Base-by-base conservation (phyloP, 169 alveolate genomes). In the Theileria annulata region DNA sequence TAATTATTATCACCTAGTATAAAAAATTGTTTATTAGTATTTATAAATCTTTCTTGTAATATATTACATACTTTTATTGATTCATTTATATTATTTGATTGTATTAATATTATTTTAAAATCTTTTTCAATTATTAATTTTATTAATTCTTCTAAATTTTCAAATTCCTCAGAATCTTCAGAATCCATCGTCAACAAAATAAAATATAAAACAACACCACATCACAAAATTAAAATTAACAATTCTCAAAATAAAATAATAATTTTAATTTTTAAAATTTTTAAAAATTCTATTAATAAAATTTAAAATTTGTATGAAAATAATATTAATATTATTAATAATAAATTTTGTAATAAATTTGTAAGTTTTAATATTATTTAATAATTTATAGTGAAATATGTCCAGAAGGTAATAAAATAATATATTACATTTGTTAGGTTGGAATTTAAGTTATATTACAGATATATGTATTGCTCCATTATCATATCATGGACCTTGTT, bases 1-100 rank as follows among this genome's bases (percentile, higher is more conserved):
- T 87, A 84, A 59, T 79, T 72, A 12, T 76, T 82, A 19, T 84
- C 90, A 3, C 87, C 90, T 12, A 84, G 75, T 10, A 84, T 73
- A 70, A 71, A 84, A 37, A 84, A 71, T 9, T 84, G 71, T 23
- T 25, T 13, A 3, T 15, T 13, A 0, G 0, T 60, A 8, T 25
- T 28, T 33, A 60, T 27, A 13, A 76, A 84, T 1, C 28, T 48
- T 21, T 62, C 75, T 9, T 67, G 83, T 17, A 84, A 23, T 3
- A 27, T 31, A 9, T 48, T 31, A 68, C 86, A 70, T 19, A 77
- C n/a, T 21, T n/a, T n/a, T 30, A 67, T n/a, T 8, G 87, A 80
- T 4, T 49, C 86, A 28, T 67, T 35, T 48, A 70, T 75, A 77
- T 84, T 70, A 23, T 79, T 37, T 2, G 78, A 84, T 60, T 84